These are phyloP conservation scores for Kwoniella pini DNA, from an alignment of 768 basidiomycete genomes.

Conservation along the genomic window DNA sequence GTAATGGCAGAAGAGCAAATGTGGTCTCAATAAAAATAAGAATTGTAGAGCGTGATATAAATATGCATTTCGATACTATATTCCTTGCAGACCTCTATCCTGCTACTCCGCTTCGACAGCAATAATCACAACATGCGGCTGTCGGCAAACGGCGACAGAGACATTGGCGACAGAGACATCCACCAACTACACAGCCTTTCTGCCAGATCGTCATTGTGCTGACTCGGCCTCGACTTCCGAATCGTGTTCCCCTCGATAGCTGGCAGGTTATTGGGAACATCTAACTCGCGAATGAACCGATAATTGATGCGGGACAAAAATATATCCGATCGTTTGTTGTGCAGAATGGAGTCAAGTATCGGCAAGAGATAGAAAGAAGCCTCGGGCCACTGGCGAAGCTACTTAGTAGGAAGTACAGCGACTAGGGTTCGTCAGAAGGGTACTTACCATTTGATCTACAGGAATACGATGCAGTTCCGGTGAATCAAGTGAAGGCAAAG, in stretches of 20 bases:
- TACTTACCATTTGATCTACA: constrained; percentile 25
- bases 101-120: too few species aligned
- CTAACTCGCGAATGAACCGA: not conserved
- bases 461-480: constrained; percentile 7
- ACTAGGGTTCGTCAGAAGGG: not conserved
- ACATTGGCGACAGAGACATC: constrained; percentile 3
- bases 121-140: too few species aligned
- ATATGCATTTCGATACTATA: constrained; percentile 12
- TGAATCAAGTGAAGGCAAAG: constrained; percentile 35
- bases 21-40: constrained; percentile 1
- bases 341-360: constrained; percentile 5
- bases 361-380: constrained; percentile 18
- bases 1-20: not conserved
- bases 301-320: constrained; percentile 18
- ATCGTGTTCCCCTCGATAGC: constrained; percentile 8
- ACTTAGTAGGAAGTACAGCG: not conserved
- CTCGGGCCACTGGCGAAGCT: constrained; percentile 19
- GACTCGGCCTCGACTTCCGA: not conserved
- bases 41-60: constrained; percentile 18
- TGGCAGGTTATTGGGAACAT: constrained; percentile 7
- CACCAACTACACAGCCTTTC: constrained; percentile 18
- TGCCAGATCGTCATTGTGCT: not conserved
- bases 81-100: too few species aligned
- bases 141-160: too few species aligned
- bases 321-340: not conserved